Percentiles rank a stretch among this genome's conserved stretches.
phyloP scores from a whole-genome alignment of 2,329 filamentous ascomycete genomes.

The Cladophialophora carrionii region DNA sequence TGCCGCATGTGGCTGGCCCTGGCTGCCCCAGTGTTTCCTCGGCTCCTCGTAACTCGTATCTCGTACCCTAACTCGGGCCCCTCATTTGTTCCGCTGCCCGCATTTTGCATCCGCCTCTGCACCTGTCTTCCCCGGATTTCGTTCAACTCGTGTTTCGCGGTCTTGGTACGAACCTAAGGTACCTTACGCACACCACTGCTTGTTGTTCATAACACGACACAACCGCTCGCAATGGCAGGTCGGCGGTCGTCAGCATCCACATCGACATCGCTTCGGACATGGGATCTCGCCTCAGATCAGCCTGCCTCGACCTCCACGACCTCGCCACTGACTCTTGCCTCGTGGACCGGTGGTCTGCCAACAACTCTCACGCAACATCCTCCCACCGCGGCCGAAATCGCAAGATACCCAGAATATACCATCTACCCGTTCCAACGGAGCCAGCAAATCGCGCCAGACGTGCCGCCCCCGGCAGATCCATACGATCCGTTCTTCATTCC shows the following conservation, averaged over 20 bases:
- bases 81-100: conserved; percentile 7
- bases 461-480: conserved; percentile 5
- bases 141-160: neutral
- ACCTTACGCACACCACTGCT: neutral
- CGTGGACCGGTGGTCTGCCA: neutral
- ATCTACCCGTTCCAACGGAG: neutral
- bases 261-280: neutral
- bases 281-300: neutral
- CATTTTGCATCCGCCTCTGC: neutral
- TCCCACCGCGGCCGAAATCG: neutral
- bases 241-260: neutral
- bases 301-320: neutral
- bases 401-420: neutral
- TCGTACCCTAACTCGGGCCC: neutral
- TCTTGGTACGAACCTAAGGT: neutral
- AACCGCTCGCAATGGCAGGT: neutral
- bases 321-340: neutral
- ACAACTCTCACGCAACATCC: neutral
- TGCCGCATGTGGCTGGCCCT: neutral
- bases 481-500: conserved; percentile 33
- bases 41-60: neutral
- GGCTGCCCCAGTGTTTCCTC: neutral
- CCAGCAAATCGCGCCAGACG: neutral
- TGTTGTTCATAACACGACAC: neutral
- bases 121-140: neutral